These are phyloP conservation scores for Botrytis deweyae DNA, from an alignment of 2,329 filamentous ascomycete species.

Conservation along the genomic window DNA sequence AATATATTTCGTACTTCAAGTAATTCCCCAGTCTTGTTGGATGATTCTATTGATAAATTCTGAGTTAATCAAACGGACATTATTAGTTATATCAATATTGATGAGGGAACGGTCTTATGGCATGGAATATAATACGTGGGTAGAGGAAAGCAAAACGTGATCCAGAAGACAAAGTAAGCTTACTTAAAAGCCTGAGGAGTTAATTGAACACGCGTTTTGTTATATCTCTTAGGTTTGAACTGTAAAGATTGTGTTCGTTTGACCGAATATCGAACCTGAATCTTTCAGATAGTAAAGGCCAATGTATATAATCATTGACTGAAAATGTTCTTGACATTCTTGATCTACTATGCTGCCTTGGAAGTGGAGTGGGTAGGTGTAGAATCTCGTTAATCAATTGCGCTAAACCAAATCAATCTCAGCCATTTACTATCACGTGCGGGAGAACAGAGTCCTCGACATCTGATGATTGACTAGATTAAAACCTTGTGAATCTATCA, in stretches of 20 bases:
- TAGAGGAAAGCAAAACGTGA: not conserved
- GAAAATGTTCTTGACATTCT: not conserved
- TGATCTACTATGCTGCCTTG: not conserved
- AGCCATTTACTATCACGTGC: not conserved
- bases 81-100: not conserved
- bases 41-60: not conserved
- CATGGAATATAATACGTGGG: not conserved
- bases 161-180: not conserved
- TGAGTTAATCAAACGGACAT: not conserved
- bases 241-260: not conserved
- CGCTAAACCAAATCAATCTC: not conserved
- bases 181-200: not conserved
- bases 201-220: not conserved
- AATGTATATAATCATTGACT: not conserved
- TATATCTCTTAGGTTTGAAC: not conserved
- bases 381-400: not conserved
- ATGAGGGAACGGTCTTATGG: not conserved
- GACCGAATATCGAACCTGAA: not conserved
- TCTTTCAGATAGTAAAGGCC: not conserved
- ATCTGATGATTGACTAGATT: not conserved
- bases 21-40: no score
- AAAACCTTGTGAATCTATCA: not conserved
- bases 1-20: not conserved
- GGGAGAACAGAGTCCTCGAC: not conserved
- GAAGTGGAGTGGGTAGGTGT: not conserved